A percentile compares a stretch with the other conserved stretches of the same genome.
Conservation (phyloP, 352 stramenopile genomes). For the Phytopythium delawarense region DNA sequence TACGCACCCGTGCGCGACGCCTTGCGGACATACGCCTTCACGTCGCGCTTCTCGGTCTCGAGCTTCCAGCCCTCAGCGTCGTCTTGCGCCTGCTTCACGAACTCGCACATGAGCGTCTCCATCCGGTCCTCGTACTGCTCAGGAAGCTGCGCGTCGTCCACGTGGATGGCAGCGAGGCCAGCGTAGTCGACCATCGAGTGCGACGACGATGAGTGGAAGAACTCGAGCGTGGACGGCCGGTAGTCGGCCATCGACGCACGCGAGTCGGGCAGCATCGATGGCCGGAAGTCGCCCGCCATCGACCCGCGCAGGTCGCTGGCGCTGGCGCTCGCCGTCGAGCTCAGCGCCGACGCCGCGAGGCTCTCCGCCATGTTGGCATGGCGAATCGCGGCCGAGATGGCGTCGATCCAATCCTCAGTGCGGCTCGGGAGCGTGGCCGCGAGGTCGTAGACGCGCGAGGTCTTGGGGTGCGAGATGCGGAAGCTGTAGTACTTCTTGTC, state of each 20-base stretch:
- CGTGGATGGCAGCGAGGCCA: slow-evolving; percentile 26
- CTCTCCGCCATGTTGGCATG: slow-evolving; percentile 9
- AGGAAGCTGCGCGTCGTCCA: slow-evolving; percentile 28
- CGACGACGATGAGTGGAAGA: slow-evolving; percentile 22
- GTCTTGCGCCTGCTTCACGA: slow-evolving; percentile 43
- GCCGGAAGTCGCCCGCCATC: neutral
- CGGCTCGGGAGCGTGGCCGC: slow-evolving; percentile 47
- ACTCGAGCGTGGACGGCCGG: slow-evolving; percentile 13
- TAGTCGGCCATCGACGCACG: slow-evolving; percentile 16
- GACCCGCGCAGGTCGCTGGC: neutral
- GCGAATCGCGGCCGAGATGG: slow-evolving; percentile 29
- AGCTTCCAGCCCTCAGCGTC: slow-evolving; percentile 60
- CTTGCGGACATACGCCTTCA: slow-evolving; percentile 49
- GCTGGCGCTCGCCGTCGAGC: neutral
- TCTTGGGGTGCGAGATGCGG: slow-evolving; percentile 65
- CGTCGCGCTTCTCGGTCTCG: slow-evolving; percentile 46
- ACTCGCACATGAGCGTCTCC: slow-evolving; percentile 57
- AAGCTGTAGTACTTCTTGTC: slow-evolving; percentile 78
- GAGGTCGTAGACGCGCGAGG: slow-evolving; percentile 64
- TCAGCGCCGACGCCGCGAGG: neutral
- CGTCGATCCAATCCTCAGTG: slow-evolving; percentile 57
- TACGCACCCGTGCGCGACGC: slow-evolving; percentile 40
- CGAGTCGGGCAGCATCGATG: slow-evolving; percentile 11
- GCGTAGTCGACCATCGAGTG: slow-evolving; percentile 24
- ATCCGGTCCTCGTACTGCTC: slow-evolving; percentile 33